Evolutionary conservation across 1,284 basidiomycete species (phyloP), one percentile per base, ranked within the genome.

Genomic region (Ustilago trichophora): DNA sequence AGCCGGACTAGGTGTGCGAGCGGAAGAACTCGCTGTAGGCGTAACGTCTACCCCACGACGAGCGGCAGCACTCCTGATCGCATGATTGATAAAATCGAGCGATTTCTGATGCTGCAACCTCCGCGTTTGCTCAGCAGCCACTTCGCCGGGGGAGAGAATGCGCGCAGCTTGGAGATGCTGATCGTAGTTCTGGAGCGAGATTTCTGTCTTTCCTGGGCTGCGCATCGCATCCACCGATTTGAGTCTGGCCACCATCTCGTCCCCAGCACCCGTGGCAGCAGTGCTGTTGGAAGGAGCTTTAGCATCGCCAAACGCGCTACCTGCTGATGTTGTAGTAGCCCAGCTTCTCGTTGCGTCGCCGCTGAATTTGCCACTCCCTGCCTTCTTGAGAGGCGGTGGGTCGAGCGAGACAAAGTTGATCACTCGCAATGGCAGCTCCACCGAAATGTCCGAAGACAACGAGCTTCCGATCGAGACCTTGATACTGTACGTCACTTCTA

Each of bases 401-500:
- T 93, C 91, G 58, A 93, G 83, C 15, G 91, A 92, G 18, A 91
- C 82, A 80, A 91, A 90, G 79, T 89, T 91, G 82, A 92, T 84
- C 75, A 93, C 87, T 11, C 86, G 84, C 58, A 92, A 83, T 0
- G 91, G 91, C 11, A 92, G 82, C 26, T 86, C 86, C 37, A 89
- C 88, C 34, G 86, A 85, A 21, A 90, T 83, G 56, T 90, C 88
- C 4, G 89, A 85, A 2, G 86, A 85, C 44, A 92, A 84, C 3
- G 87, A 85, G 15, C 88, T 88, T 69, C 87, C 87, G 42, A 91
- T 83, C 1, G 87, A 87, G 21, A 93, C 87, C 47, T 88, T 88
- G 60, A 96, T 83, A 5, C 85, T 84, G 78, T 94, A 93, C 47
- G 87, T 85, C 34, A 96, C 88, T 78, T 94, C 91, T 32, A 97